These are phyloP conservation scores for Quercus bicolor DNA, from an alignment of 306 rosid genomes.

Conservation along the genomic window DNA sequence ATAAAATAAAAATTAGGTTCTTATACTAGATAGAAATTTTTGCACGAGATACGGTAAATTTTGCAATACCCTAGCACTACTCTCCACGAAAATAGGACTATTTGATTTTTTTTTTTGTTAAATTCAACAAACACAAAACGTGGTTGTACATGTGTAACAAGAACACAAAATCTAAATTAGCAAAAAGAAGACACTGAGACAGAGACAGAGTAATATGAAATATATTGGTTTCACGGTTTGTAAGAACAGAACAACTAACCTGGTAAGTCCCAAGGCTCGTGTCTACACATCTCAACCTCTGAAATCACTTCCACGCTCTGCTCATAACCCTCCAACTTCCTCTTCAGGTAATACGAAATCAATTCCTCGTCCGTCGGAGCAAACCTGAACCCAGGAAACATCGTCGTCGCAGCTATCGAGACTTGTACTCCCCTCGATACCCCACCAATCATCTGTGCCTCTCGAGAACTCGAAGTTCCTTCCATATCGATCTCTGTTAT, in stretches of 20 bases:
- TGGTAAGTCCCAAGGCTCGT: constrained; percentile 94
- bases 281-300: constrained; percentile 75
- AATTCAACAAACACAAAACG: too few relatives aligned
- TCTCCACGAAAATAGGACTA: too few relatives aligned
- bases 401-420: constrained; percentile 60
- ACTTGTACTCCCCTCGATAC: constrained; percentile 53
- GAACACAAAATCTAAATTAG: not conserved
- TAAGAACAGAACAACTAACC: constrained; percentile 26
- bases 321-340: constrained; percentile 59
- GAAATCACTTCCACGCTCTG: constrained; percentile 70
- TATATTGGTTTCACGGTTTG: too few relatives aligned
- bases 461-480: not conserved
- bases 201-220: not conserved
- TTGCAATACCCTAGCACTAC: too few relatives aligned
- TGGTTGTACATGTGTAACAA: too few relatives aligned
- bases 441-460: constrained; percentile 14
- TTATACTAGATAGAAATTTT: too few relatives aligned
- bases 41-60: too few relatives aligned
- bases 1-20: too few relatives aligned
- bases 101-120: too few relatives aligned
- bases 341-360: constrained; percentile 70
- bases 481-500: not conserved
- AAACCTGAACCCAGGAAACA: constrained; percentile 96
- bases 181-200: not conserved
- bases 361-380: constrained; percentile 92